phyloP scores from a whole-genome alignment of 306 rosid species.

The Vachellia pachyceras region DNA sequence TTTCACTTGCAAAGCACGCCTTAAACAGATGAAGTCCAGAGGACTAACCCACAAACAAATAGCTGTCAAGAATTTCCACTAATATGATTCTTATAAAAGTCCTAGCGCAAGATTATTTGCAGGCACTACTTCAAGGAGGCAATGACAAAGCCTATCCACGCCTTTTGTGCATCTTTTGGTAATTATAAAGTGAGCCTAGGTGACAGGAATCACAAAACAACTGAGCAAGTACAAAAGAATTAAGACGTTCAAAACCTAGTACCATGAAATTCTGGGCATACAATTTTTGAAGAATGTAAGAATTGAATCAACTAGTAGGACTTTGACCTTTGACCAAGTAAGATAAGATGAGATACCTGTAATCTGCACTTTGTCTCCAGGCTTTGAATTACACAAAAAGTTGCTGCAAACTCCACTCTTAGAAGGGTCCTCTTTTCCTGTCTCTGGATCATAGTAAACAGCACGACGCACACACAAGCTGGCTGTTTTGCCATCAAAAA shows the following conservation, averaged over 20 bases:
- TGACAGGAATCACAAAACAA: not conserved
- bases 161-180: not conserved
- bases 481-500: slow-evolving; percentile 89
- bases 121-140: not conserved
- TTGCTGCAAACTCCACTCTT: slow-evolving; percentile 92
- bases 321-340: slow-evolving; percentile 18
- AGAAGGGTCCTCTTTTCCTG: slow-evolving; percentile 91
- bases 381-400: slow-evolving; percentile 81
- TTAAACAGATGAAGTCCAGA: not conserved
- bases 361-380: slow-evolving; percentile 90
- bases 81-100: not conserved
- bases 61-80: not conserved
- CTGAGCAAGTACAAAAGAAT: not conserved
- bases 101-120: not conserved
- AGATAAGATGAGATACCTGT: slow-evolving; percentile 64
- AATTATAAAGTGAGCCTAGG: not conserved
- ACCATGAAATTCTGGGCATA: not conserved
- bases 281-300: slow-evolving; percentile 5
- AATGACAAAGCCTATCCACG: not conserved
- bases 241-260: slow-evolving; percentile 4
- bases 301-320: slow-evolving; percentile 11
- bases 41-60: not conserved
- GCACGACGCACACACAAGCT: slow-evolving; percentile 98
- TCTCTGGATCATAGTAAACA: slow-evolving; percentile 88
- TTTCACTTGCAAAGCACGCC: not conserved